These are phyloP conservation scores for Rhipidocladum racemiflorum DNA, from an alignment of 176 grass and related monocot genomes.

Conservation along the genomic window DNA sequence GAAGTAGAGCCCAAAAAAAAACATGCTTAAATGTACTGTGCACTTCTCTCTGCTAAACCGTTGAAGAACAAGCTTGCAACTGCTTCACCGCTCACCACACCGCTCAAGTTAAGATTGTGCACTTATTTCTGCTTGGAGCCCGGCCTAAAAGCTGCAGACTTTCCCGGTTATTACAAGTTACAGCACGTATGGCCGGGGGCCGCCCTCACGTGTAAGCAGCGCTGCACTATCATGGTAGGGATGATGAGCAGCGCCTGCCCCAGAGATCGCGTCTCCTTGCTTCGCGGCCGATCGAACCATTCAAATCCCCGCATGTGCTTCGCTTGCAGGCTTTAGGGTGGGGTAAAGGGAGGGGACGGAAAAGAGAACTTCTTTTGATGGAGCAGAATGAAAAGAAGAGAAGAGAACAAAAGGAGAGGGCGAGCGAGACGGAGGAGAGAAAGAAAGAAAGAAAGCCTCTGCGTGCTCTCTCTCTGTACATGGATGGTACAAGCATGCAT, in stretches of 20 bases:
- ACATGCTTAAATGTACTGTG: neutral
- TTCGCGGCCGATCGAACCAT: conserved; percentile 29
- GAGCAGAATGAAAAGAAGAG: conserved; percentile 65
- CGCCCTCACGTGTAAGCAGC: conserved; percentile 38
- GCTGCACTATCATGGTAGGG: conserved; percentile 24
- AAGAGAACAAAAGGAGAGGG: conserved; percentile 50
- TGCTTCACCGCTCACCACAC: neutral
- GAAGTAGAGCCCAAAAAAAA: neutral
- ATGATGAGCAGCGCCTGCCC: conserved; percentile 19
- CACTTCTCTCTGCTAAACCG: neutral
- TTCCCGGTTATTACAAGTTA: conserved; percentile 13
- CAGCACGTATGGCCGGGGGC: neutral
- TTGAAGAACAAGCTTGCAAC: neutral
- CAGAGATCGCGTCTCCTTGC: conserved; percentile 28
- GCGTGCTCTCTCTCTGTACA: neutral
- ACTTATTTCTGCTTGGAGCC: neutral
- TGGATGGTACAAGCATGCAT: conserved; percentile 12
- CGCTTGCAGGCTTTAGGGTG: conserved; percentile 42
- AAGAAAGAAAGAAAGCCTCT: neutral
- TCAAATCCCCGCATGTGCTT: conserved; percentile 30
- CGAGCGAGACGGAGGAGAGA: neutral
- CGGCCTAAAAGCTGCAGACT: neutral
- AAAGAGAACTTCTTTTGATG: conserved; percentile 61
- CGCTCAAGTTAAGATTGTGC: neutral
- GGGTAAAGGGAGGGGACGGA: neutral